Percentiles rank a stretch among this genome's conserved stretches.
Conservation (phyloP, 176 grass and related monocot species). For the Ampelocalamus luodianensis region DNA sequence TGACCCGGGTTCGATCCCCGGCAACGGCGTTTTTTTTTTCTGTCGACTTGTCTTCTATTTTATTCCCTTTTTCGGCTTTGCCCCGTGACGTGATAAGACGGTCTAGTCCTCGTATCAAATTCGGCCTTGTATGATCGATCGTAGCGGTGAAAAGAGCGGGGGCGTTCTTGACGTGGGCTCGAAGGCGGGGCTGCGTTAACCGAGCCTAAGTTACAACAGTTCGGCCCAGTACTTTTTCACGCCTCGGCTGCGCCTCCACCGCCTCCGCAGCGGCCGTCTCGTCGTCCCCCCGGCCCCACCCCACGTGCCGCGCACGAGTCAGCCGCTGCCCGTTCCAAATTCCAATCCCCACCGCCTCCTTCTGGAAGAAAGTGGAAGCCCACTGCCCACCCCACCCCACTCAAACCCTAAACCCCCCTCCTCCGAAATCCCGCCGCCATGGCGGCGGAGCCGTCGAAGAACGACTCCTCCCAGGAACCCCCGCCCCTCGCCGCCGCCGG, state of each 20-base stretch:
- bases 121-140: no score
- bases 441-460: slow-evolving; percentile 42
- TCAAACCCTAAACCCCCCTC: slow-evolving; percentile 42
- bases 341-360: background rate
- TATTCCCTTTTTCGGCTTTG: no score
- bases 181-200: background rate
- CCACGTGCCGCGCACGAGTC: background rate
- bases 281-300: background rate
- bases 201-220: background rate
- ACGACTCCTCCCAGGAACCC: slow-evolving; percentile 20
- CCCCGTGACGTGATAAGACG: no score
- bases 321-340: background rate
- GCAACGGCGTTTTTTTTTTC: slow-evolving; percentile 45
- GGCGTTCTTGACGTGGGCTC: background rate
- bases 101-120: no score
- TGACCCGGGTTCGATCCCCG: slow-evolving; percentile 81
- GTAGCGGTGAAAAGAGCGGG: no score
- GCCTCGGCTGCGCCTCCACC: background rate
- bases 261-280: background rate
- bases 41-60: no score
- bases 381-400: background rate
- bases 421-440: slow-evolving; percentile 32
- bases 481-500: background rate
- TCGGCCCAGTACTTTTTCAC: background rate
- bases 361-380: background rate